Conservation (phyloP, 352 stramenopile genomes). For the Phytopythium cucurbitacearum region DNA sequence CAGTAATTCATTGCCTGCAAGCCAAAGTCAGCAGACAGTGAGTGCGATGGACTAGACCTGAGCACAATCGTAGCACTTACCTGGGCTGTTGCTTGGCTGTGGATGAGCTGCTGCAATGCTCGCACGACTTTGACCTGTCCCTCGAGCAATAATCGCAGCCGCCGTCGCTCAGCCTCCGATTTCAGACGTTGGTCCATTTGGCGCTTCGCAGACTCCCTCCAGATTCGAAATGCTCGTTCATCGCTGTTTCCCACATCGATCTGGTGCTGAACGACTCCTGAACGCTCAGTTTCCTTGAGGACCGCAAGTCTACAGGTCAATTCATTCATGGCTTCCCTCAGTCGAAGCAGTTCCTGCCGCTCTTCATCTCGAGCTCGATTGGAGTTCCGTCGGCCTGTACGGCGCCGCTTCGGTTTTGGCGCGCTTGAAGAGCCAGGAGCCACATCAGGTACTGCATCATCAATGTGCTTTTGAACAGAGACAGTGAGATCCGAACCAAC, state of each 20-base stretch:
- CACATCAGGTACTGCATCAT: too few species aligned
- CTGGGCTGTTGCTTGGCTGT: background rate
- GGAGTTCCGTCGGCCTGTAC: background rate
- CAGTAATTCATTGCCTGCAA: background rate
- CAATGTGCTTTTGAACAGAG: too few species aligned
- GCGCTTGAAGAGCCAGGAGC: too few species aligned
- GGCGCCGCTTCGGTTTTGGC: background rate
- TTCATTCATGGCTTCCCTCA: background rate
- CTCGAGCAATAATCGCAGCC: background rate
- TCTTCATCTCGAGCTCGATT: background rate
- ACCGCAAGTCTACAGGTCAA: background rate
- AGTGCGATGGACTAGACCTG: background rate
- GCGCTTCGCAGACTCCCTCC: background rate
- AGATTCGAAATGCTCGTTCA: background rate
- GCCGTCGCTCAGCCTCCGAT: background rate
- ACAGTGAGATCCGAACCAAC: too few species aligned
- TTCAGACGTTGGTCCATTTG: background rate
- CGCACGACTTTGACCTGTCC: background rate
- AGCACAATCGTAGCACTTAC: background rate
- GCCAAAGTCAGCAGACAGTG: background rate
- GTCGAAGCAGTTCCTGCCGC: background rate
- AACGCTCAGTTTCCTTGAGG: background rate
- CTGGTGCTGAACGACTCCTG: background rate
- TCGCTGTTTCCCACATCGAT: background rate
- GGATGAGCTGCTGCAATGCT: background rate